phyloP scores from a whole-genome alignment of 371 early-diverging fungal genomes.

The Mortierella sp. region DNA sequence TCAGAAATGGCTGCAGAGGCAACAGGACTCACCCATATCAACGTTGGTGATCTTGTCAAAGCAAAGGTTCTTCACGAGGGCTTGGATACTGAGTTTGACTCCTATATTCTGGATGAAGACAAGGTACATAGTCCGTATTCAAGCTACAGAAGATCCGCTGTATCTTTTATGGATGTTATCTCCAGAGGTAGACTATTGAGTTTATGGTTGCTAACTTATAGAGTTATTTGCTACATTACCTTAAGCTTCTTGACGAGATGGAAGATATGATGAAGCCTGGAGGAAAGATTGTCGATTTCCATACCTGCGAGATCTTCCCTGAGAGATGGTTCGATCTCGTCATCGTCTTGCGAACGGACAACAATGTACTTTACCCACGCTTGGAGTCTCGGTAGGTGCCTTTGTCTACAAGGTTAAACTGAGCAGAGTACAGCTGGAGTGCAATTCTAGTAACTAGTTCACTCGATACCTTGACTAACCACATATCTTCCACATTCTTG shows the following conservation, averaged over 20 bases:
- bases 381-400: constrained; percentile 79
- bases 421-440: neutral
- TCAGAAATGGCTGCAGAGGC: constrained; percentile 84
- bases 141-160: neutral
- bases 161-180: neutral
- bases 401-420: neutral
- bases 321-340: constrained; percentile 98
- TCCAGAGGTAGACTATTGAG: neutral
- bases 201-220: neutral
- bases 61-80: constrained; percentile 90
- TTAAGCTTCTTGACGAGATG: constrained; percentile 85
- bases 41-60: constrained; percentile 92
- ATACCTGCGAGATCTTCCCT: constrained; percentile 94
- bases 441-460: neutral
- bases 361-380: constrained; percentile 84
- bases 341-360: constrained; percentile 90
- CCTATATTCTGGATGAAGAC: constrained; percentile 94
- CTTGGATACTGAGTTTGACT: constrained; percentile 89
- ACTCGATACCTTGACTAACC: neutral
- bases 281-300: constrained; percentile 93
- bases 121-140: constrained; percentile 63
- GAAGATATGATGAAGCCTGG: constrained; percentile 84
- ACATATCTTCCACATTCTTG: neutral
- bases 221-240: neutral
- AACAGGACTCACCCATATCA: constrained; percentile 76